A percentile compares a stretch with the other conserved stretches of the same genome.
phyloP scores from a whole-genome alignment of 306 rosid species.

The Inga laurina region DNA sequence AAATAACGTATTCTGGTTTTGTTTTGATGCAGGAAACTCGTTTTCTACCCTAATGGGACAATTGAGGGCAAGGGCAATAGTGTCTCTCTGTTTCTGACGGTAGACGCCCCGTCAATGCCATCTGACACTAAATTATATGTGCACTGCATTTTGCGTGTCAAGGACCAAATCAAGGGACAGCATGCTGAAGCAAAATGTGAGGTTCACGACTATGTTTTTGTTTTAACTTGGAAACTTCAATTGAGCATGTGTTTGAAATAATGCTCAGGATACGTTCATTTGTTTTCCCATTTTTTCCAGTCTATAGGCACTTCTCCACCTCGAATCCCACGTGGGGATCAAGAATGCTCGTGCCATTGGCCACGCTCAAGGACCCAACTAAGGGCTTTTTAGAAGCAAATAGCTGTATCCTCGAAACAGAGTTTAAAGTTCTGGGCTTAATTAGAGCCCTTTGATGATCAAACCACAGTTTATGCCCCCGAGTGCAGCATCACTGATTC shows the following conservation, averaged over 20 bases:
- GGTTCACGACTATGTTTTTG: background rate
- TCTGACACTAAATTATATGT: constrained; percentile 24
- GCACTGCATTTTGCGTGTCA: constrained; percentile 19
- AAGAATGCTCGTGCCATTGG: constrained; percentile 24
- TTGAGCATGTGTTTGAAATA: background rate
- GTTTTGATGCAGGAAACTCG: constrained; percentile 20
- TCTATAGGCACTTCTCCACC: background rate
- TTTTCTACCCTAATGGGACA: constrained; percentile 29
- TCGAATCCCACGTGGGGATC: background rate
- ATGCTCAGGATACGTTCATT: background rate
- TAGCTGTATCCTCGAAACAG: constrained; percentile 35
- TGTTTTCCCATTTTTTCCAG: background rate
- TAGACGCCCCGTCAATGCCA: constrained; percentile 28
- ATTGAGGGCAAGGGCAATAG: constrained; percentile 36
- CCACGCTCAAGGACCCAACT: constrained; percentile 30
- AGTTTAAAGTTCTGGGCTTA: constrained; percentile 39
- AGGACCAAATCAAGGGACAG: constrained; percentile 26
- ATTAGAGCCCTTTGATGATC: background rate
- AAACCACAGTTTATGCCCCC: too few species aligned
- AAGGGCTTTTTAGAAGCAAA: constrained; percentile 32
- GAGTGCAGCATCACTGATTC: too few species aligned
- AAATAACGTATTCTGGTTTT: background rate
- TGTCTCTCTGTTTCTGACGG: constrained; percentile 30
- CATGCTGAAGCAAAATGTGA: constrained; percentile 35
- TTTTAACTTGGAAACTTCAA: background rate